Evolutionary conservation across 2,329 filamentous ascomycete species (phyloP), one percentile per base, ranked within the genome.

Genomic region (Ustulina deusta): DNA sequence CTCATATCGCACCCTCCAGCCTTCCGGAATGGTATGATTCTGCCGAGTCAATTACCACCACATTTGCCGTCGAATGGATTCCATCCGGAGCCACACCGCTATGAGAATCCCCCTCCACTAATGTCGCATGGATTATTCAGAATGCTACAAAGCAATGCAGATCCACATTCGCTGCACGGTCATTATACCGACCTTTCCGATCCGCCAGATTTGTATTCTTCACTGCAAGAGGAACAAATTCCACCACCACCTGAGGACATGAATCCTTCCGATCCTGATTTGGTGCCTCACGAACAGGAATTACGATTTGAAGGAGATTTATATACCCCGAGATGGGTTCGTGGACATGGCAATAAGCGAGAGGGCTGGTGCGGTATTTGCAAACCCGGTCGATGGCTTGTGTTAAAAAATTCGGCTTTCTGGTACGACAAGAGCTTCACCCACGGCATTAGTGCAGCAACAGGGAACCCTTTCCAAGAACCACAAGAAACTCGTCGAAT

Each of bases 401-500:
- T 94, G 17, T 83, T 97, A 66, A 97, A 96, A 83, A 96, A 97
- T 81, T 94, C 91, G 63, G 93, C 93, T 6, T 97, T 93, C 79
- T 97, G 93, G 93, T 97, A 97, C 79, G 93, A 97, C 82, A 95
- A 96, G 83, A 93, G 91, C 65, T 97, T 96, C 78, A 93, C 91
- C 1, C 93, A 97, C 76, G 93, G 93, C 57, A 93, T 97, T 78
- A 93, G 91, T 76, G 93, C 92, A 32, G 90, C 91, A 3, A 95
- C 93, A 0, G 93, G 93, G 27, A 90, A 86, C 70, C 88, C 90
- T 3, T 95, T 96, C 81, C 89, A 93, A 77, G 89, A 91, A 72
- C 93, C 93, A 2, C 88, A 91, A 69, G 87, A 93, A 74, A 92
- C 89, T 25, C 84, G 92, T 65, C 86, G 92, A 57, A 93, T 92